These are phyloP conservation scores for Mayamaea pseudoterrestris DNA, from an alignment of 108 stramenopile genomes.

Conservation along the genomic window DNA sequence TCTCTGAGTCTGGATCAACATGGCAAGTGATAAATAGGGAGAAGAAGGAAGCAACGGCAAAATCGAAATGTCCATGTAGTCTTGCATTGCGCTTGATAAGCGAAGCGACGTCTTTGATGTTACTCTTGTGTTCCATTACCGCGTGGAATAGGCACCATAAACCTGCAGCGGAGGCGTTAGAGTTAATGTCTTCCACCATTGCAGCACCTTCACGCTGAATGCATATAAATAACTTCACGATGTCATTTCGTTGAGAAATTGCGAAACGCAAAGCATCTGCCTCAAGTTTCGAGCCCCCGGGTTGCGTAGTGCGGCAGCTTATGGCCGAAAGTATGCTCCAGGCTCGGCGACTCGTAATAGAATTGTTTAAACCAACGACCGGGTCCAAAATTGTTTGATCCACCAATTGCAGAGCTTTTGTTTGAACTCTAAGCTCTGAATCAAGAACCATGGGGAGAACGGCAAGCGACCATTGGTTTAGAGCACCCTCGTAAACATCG, in stretches of 20 bases:
- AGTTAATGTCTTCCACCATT: neutral
- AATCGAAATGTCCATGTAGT: too few relatives aligned
- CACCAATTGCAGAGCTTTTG: constrained; percentile 52
- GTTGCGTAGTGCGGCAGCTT: neutral
- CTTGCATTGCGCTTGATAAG: constrained; percentile 12
- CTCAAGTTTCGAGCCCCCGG: neutral
- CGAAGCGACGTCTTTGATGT: constrained; percentile 14
- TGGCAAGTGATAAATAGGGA: constrained; percentile 22
- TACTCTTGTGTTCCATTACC: constrained; percentile 11
- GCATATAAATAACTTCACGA: too few relatives aligned
- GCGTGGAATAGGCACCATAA: constrained; percentile 3
- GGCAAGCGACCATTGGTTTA: constrained; percentile 53
- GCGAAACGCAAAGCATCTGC: neutral
- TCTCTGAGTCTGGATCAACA: neutral
- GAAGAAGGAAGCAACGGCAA: constrained; percentile 36
- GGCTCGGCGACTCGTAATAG: neutral
- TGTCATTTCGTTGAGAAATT: too few relatives aligned
- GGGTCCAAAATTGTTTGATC: constrained; percentile 44
- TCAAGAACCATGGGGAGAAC: constrained; percentile 66
- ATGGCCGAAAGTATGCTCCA: constrained; percentile 4
- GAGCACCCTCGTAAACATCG: constrained; percentile 12
- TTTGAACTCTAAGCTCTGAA: constrained; percentile 37
- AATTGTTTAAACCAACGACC: constrained; percentile 22
- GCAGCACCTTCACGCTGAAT: neutral
- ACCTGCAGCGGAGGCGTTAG: neutral